A percentile compares a stretch with the other conserved stretches of the same genome.
Evolutionary conservation across 306 rosid species (phyloP).

Genomic region (Abrus pulchellus): DNA sequence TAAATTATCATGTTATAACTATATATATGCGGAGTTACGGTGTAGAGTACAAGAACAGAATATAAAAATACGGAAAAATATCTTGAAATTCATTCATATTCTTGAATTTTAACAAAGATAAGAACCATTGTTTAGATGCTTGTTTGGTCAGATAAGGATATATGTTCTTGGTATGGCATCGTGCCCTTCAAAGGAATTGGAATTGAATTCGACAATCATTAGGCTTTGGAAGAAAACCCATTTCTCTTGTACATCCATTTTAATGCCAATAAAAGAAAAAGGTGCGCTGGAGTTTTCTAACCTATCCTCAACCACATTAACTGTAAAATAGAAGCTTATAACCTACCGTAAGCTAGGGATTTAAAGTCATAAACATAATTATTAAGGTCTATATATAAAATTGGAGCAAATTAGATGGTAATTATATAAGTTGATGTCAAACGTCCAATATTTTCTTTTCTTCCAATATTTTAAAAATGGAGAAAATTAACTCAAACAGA

Average conservation of each 20-base stretch:
- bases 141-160: slow-evolving; percentile 46
- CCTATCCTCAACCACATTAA: background rate
- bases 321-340: background rate
- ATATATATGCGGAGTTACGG: background rate
- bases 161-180: slow-evolving; percentile 39
- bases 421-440: background rate
- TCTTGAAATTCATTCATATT: slow-evolving; percentile 1
- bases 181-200: slow-evolving; percentile 43
- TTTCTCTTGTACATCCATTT: background rate
- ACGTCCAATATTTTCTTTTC: background rate
- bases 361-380: background rate
- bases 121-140: slow-evolving; percentile 47
- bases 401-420: background rate
- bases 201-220: slow-evolving; percentile 48
- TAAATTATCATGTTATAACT: background rate
- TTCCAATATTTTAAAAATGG: background rate
- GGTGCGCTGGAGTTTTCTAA: background rate
- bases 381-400: background rate
- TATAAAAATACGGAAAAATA: background rate
- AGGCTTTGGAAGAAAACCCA: slow-evolving; percentile 19
- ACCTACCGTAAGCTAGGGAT: background rate
- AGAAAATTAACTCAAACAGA: background rate
- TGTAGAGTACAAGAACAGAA: background rate
- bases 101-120: slow-evolving; percentile 22
- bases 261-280: background rate